Percentiles rank a stretch among this genome's conserved stretches.
These are phyloP conservation scores for Melocanna baccifera DNA, from an alignment of 176 grass and related monocot species.

Conservation along the genomic window DNA sequence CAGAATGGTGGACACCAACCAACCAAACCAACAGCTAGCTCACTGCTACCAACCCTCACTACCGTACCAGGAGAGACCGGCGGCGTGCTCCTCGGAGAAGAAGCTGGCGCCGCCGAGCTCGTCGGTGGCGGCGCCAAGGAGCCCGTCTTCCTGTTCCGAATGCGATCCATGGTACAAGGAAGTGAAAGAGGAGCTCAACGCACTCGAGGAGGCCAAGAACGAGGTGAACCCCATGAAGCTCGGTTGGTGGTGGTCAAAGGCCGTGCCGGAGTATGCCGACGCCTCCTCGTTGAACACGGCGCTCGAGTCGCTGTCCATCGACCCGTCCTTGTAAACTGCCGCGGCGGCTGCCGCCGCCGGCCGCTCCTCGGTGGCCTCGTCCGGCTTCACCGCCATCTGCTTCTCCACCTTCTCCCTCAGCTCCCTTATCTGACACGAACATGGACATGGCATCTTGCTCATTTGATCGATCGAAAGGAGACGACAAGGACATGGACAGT, in stretches of 20 bases:
- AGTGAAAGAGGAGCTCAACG: constrained; percentile 27
- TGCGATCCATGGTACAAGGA: constrained; percentile 23
- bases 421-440: constrained; percentile 25
- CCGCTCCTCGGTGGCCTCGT: background rate
- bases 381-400: constrained; percentile 35
- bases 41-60: constrained; percentile 28
- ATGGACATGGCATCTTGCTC: background rate
- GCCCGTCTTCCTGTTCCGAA: constrained; percentile 25
- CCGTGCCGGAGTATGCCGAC: constrained; percentile 34
- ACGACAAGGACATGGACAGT: no score
- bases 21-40: background rate
- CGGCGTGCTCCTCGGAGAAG: constrained; percentile 32
- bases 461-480: background rate
- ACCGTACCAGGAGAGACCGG: constrained; percentile 44
- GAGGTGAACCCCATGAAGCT: constrained; percentile 39
- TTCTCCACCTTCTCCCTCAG: constrained; percentile 22
- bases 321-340: constrained; percentile 14
- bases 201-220: constrained; percentile 24
- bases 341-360: background rate
- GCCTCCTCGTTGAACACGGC: constrained; percentile 55
- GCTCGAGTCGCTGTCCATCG: constrained; percentile 57
- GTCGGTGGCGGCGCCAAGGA: constrained; percentile 1
- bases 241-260: constrained; percentile 5
- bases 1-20: constrained; percentile 4
- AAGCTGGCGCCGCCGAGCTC: constrained; percentile 16